A percentile compares a stretch with the other conserved stretches of the same genome.
These are phyloP conservation scores for Fusarium staphyleae DNA, from an alignment of 2,329 filamentous ascomycete genomes.

Conservation along the genomic window DNA sequence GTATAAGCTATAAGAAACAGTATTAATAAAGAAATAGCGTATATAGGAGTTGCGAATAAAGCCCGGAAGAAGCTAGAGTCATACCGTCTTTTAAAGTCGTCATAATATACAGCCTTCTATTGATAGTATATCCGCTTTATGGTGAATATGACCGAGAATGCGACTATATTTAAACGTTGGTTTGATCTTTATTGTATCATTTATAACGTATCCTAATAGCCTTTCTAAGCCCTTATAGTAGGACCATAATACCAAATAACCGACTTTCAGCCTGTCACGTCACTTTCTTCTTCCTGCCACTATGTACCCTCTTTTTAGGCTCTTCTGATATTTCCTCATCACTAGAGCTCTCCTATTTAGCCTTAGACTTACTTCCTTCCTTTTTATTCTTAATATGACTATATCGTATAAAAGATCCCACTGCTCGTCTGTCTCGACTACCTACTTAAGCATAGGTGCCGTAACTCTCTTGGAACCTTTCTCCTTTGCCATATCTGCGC, in stretches of 20 bases:
- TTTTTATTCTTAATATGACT: slow-evolving; percentile 74
- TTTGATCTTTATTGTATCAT: slow-evolving; percentile 38
- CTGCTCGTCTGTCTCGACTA: slow-evolving; percentile 86
- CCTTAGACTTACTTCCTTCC: slow-evolving; percentile 49
- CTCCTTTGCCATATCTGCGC: slow-evolving; percentile 81
- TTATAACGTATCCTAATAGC: slow-evolving; percentile 35
- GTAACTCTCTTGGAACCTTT: slow-evolving; percentile 90
- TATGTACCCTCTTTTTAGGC: slow-evolving; percentile 57
- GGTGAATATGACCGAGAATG: too few species aligned
- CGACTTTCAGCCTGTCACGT: slow-evolving; percentile 23
- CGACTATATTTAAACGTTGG: too few species aligned
- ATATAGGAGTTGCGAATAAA: neutral
- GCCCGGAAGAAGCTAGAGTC: neutral
- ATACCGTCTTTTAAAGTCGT: neutral
- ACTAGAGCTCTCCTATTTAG: slow-evolving; percentile 60
- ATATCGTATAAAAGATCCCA: slow-evolving; percentile 95
- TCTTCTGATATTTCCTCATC: slow-evolving; percentile 57
- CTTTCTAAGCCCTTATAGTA: neutral
- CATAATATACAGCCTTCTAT: neutral
- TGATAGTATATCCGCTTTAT: neutral
- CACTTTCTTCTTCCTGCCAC: slow-evolving; percentile 60
- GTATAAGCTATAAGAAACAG: neutral
- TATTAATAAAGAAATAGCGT: neutral
- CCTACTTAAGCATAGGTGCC: slow-evolving; percentile 90
- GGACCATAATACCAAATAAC: neutral